Conservation (phyloP, 768 basidiomycete genomes). For the Auricularia auricula-judae region DNA sequence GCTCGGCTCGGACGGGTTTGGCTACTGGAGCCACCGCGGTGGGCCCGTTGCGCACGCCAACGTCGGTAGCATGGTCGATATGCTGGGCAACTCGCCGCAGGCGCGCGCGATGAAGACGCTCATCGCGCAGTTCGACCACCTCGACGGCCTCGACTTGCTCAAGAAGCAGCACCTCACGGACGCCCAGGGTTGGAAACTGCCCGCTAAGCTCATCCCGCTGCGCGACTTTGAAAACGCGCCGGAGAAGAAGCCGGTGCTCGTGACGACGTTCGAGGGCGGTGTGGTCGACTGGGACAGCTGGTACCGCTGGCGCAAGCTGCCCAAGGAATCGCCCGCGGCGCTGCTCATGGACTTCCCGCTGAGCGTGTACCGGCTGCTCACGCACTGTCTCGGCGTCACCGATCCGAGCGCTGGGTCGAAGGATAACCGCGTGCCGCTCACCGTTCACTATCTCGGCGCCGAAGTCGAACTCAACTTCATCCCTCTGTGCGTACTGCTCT, state of each 20-base stretch:
- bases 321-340: not conserved
- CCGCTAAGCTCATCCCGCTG: not conserved
- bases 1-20: conserved; percentile 19
- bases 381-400: not conserved
- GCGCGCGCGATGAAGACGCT: not conserved
- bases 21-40: not conserved
- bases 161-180: not conserved
- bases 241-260: not conserved
- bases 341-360: conserved; percentile 5
- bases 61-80: not conserved
- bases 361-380: not conserved
- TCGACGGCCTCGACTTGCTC: not conserved
- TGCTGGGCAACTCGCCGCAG: not conserved
- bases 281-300: conserved; percentile 3
- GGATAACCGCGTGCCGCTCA: not conserved
- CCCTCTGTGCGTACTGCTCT: not conserved
- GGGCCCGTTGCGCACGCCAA: not conserved
- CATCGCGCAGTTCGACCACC: not conserved
- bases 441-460: conserved; percentile 1
- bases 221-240: not conserved
- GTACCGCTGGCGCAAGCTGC: conserved; percentile 1
- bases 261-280: not conserved
- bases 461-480: conserved; percentile 3
- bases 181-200: not conserved
- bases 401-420: not conserved